Base-by-base conservation (phyloP, 2,329 filamentous ascomycete species). In the Colletotrichum graminicola region DNA sequence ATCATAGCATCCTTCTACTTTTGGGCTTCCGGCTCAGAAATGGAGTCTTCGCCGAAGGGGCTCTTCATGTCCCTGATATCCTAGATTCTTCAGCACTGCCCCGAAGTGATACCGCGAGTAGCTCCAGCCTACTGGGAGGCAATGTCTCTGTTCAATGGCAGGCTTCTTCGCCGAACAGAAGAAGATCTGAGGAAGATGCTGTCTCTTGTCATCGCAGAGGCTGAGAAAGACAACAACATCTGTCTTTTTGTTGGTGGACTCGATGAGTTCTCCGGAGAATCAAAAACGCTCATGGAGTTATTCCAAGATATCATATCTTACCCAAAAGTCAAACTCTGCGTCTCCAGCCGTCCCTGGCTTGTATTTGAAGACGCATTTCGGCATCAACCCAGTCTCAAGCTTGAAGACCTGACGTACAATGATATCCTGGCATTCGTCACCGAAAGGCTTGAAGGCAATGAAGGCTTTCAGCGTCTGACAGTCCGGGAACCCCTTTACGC, bases 331-430 rank as follows among this genome's bases (percentile, higher is more conserved):
- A 82, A 82, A 54, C 21, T 80, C 1, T 77, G 78, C 26, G 60
- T 79, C 1, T 77, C 79, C 1, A 81, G 79, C 52, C 73, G 79
- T 10, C 78, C 78, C 0, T 77, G 76, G 70, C 34, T 61, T 7
- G 75, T 67, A 3, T 77, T 76, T 36, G 60, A 74, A 10, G 57
- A 74, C 1, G 66, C 65, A 0, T 77, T 77, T 47, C 55, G 49
- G 0, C 14, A 56, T 0, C 8, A 54, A 1, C 66, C 72, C 0
- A 68, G 57, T 11, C 39, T 77, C 3, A 52, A 43, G 7, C 52
- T 77, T 5, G 67, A 77, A 8, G 62, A 75, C 5, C 26, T 75
- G 14, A 77, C 73, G 0, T n/a, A 41, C 1, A 23, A 23, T 0
- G 75, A 76, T 54, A 76, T 77, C 14, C 45, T 23, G 10, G 29